These are phyloP conservation scores for Neoscytalidium dimidiatum DNA, from an alignment of 2,329 filamentous ascomycete genomes.

Conservation along the genomic window DNA sequence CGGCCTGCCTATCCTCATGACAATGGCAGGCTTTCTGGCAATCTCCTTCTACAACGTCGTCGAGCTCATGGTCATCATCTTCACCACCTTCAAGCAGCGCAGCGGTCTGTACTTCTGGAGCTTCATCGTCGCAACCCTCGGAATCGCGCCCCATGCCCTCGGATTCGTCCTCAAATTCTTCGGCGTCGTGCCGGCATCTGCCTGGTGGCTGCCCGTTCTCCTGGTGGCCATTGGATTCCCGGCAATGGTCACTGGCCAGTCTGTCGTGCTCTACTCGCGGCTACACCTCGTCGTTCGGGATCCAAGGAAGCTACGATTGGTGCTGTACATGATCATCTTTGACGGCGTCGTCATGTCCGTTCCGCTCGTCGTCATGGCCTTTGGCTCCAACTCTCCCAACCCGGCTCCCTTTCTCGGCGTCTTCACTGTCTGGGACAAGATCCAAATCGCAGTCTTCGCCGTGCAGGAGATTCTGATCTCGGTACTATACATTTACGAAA, in stretches of 20 bases:
- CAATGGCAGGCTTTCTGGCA: constrained; percentile 34
- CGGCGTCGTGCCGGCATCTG: constrained; percentile 29
- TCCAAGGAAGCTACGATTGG: constrained; percentile 48
- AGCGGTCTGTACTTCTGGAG: constrained; percentile 54
- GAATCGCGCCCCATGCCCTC: constrained; percentile 49
- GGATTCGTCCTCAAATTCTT: constrained; percentile 51
- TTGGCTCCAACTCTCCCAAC: constrained; percentile 50
- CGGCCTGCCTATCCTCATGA: constrained; percentile 23
- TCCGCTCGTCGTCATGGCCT: constrained; percentile 57
- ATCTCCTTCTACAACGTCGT: constrained; percentile 43
- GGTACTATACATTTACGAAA: constrained; percentile 9
- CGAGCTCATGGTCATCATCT: constrained; percentile 45
- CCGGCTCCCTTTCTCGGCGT: constrained; percentile 33
- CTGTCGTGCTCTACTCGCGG: constrained; percentile 63
- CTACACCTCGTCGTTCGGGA: constrained; percentile 61
- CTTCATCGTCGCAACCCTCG: constrained; percentile 44
- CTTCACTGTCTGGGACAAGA: constrained; percentile 48
- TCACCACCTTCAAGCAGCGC: constrained; percentile 51
- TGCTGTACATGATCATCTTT: constrained; percentile 60
- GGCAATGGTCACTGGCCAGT: constrained; percentile 63
- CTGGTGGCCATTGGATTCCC: constrained; percentile 57
- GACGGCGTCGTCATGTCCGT: constrained; percentile 57
- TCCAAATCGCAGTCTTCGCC: constrained; percentile 47
- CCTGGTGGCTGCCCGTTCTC: constrained; percentile 35
- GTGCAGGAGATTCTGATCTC: constrained; percentile 39